Evolutionary conservation across 805 yeast species (phyloP), one percentile per base, ranked within the genome.

Genomic region (Monosporozyma unispora): DNA sequence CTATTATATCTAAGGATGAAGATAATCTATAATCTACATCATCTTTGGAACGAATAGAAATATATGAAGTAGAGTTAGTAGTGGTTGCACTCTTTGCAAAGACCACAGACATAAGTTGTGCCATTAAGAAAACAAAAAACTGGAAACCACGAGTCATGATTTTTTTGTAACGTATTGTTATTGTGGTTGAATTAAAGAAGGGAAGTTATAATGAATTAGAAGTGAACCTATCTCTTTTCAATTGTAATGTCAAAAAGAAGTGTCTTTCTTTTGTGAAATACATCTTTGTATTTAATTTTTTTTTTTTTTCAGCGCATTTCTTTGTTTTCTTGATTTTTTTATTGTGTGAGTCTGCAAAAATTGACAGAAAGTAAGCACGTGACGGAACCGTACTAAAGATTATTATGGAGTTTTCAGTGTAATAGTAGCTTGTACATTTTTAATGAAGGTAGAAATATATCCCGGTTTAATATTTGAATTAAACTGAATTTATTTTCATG

Each of bases 101-200:
- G 1, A 47, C 28, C n/a, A 40, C 51, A 23, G 31, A 39, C 22
- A 47, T 29, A 38, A 47, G 35, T 43, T 46, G 48, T 29, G 41
- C 10, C 42, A 46, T 9, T n/a, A 46, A 33, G 11, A 14, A 11
- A 41, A 28, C 42, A 27, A 41, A 8, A 25, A 11, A n/a, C 8
- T n/a, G 29, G n/a, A 25, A 27, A 7, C 12, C 12, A 11, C 27
- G 28, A 19, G 22, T 4, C 42, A 39, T 39, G 25, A 21, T 39
- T 64, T 65, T 89, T 12, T 6, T 31, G 35, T 12, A 14, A 4
- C 8, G 35, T 31, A 14, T 14, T 12, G 35, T 14, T 31, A 4
- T 12, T 10, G 10, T 28, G 7, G 33, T 28, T 11, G 8, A 7
- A 14, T 10, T 28, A 14, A 9, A 7, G 7, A 28, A 28, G 33